Evolutionary conservation across 257 asterid genomes (phyloP).

Genomic region (Parsonsia alboflavescens): DNA sequence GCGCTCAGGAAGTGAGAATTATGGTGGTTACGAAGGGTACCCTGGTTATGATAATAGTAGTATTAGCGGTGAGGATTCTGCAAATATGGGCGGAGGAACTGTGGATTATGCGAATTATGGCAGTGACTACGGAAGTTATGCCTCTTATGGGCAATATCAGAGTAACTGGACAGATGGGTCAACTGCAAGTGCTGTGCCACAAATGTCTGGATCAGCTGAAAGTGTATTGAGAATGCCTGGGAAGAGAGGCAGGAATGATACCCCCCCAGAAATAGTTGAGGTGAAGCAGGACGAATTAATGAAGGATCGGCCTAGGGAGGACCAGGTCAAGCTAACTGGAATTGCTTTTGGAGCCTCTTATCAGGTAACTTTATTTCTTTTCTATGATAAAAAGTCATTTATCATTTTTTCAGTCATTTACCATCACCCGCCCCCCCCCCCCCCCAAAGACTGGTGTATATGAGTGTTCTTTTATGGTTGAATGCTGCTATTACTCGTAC

Average conservation of each 20-base stretch:
- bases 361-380: slow-evolving; percentile 41
- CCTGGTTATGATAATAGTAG: slow-evolving; percentile 17
- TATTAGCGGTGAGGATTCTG: slow-evolving; percentile 33
- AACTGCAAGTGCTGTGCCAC: slow-evolving; percentile 28
- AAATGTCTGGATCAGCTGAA: slow-evolving; percentile 38
- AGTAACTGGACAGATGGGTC: slow-evolving; percentile 39
- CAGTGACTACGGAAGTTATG: slow-evolving; percentile 33
- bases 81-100: slow-evolving; percentile 29
- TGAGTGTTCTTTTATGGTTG: background rate
- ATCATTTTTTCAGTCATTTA: background rate
- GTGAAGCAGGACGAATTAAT: slow-evolving; percentile 94
- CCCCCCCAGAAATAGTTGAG: slow-evolving; percentile 56
- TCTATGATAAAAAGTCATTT: background rate
- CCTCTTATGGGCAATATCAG: slow-evolving; percentile 36
- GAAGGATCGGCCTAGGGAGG: slow-evolving; percentile 91
- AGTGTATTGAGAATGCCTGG: slow-evolving; percentile 37
- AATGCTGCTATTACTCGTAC: background rate
- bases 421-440: no score
- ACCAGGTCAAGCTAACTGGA: slow-evolving; percentile 73
- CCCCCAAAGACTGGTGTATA: no score
- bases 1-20: slow-evolving; percentile 30
- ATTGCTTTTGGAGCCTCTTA: slow-evolving; percentile 93
- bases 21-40: slow-evolving; percentile 30
- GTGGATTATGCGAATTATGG: slow-evolving; percentile 21
- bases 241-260: slow-evolving; percentile 72